Evolutionary conservation across 495 filamentous ascomycete species (phyloP), one percentile per base, ranked within the genome.

Genomic region (Hypoxylon trugodes): DNA sequence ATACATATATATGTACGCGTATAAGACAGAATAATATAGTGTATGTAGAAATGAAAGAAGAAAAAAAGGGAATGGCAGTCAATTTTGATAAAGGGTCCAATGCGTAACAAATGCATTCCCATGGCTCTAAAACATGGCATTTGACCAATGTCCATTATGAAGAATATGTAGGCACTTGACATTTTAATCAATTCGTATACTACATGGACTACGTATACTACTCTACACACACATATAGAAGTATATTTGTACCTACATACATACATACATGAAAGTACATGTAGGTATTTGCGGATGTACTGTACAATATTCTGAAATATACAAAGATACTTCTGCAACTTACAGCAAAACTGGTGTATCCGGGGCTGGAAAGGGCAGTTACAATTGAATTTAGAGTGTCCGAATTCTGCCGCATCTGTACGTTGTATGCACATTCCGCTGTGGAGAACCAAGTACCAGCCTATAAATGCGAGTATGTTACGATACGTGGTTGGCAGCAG

Each of bases 371-470:
- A 63, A 63, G 45, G 43, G 51, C 35, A 57, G 40, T 25, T 42
- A 40, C 4, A 12, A 12, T 32, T n/a, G 9, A 46, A 7, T 58
- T 58, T 4, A n/a, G 26, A 26, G 57, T 58, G 57, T 61, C 63
- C 63, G 63, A 66, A 66, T 46, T 51, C 33, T 67, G 35, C 64
- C 52, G 52, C 47, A 49, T 67, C 58, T 58, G 58, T 62, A 41
- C 24, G 42, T 41, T 30, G 19, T 43, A 59, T 54, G 55, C 51
- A 46, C 35, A 61, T 66, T 61, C 63, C 57, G 63, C 46, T 52
- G 58, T 61, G 63, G 63, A 58, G 63, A 66, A 66, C 1, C 33
- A 61, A 8, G 50, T 50, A 51, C 41, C n/a, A 15, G 28, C 24
- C 51, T 25, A 2, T 40, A 36, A 13, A 13, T 56, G 21, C 33